Base-by-base conservation (phyloP, 148 eudicot species). In the Dianthus caryophyllus region DNA sequence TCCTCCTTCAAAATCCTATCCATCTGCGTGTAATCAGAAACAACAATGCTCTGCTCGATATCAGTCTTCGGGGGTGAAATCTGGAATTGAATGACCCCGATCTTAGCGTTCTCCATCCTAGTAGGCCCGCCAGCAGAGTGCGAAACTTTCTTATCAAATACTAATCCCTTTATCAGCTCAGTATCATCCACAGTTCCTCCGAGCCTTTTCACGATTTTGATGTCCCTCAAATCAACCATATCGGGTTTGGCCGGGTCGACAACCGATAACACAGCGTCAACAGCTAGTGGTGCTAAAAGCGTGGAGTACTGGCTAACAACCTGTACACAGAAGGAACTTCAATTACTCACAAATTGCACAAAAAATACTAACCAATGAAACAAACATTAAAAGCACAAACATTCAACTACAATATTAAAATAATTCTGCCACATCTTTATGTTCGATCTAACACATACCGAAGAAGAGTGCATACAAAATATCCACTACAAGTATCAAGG, bases 161-260 rank as follows among this genome's bases (percentile, higher is more conserved):
- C 96, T 74, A 93, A 74, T 2, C 98, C 98, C 61, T 82, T 87
- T 0, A 93, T 80, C 52, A 87, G 72, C 78, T 93, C 94, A 6
- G 98, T 93, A 68, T 93, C 98, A 53, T 93, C 98, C 20, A 93
- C 98, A 8, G 98, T 93, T 15, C 98, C 98, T 1, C 96, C 96
- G 10, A 84, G 74, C 61, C 90, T 93, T 82, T 89, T 93, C 72
- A 93, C 96, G 62, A 89, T 87, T 79, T 85, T 93, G 26, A 93
- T 79, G 71, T 93, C 91, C 61, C 89, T 79, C 63, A 93, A 79
- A 80, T 93, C 98, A 17, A 93, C 89, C 47, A 89, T 64, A 71
- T 93, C 89, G 0, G 94, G 98, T 2, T 93, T 84, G 0, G 46
- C 80, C 0, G 91, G 85, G 53, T 93, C 98, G 25, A 93, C 91